Percentiles rank a stretch among this genome's conserved stretches.
These are phyloP conservation scores for Aspergillus tamarii DNA, from an alignment of 2,329 filamentous ascomycete genomes.

Conservation along the genomic window DNA sequence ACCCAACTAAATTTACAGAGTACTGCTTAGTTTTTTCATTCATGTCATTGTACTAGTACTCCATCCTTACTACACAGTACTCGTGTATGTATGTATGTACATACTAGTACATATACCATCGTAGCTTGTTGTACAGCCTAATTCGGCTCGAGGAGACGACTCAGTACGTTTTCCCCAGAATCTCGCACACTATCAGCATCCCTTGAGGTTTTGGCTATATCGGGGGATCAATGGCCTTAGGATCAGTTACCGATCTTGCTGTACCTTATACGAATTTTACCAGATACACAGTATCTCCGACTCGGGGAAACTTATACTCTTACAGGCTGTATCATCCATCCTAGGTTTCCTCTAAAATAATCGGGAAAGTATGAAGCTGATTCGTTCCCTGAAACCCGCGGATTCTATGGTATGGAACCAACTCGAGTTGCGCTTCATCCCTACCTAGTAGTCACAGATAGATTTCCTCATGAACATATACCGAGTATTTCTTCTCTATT, in stretches of 20 bases:
- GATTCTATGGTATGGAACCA: no score
- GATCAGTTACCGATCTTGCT: neutral
- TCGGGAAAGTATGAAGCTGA: neutral
- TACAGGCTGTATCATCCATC: neutral
- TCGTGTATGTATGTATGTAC: no score
- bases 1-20: no score
- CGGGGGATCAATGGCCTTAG: neutral
- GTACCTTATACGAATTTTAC: neutral
- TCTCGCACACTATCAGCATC: neutral
- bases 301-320: slow-evolving; percentile 1
- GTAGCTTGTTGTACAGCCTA: neutral
- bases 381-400: neutral
- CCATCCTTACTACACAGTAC: no score
- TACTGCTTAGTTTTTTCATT: neutral
- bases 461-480: no score
- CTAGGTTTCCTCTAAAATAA: neutral
- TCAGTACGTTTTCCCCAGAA: neutral
- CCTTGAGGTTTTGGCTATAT: no score
- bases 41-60: no score
- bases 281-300: neutral
- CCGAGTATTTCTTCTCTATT: neutral
- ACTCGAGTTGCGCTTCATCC: neutral
- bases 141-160: neutral
- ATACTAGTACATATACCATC: neutral
- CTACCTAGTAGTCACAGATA: neutral